Conservation (phyloP, 768 basidiomycete species). For the Lentinula guzmanii region DNA sequence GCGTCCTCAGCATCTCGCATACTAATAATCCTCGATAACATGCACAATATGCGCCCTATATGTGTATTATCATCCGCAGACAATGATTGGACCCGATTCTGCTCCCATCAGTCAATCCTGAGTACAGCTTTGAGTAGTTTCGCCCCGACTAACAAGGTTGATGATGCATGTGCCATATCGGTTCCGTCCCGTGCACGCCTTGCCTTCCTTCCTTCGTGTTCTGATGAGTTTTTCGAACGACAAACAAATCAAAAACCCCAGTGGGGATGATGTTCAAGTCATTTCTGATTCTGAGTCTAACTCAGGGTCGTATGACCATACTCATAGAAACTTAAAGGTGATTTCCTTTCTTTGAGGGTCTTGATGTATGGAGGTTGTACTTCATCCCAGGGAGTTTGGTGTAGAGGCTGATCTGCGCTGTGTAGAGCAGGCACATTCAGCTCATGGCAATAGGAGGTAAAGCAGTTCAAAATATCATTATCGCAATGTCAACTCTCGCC, state of each 20-base stretch:
- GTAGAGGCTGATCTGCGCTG: not conserved
- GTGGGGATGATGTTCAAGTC: not conserved
- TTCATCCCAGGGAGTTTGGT: not conserved
- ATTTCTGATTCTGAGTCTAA: not conserved
- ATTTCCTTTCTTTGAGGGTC: not conserved
- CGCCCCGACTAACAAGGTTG: not conserved
- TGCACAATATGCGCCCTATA: too few relatives aligned
- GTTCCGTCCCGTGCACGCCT: too few relatives aligned
- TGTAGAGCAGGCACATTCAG: constrained; percentile 44
- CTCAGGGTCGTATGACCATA: constrained; percentile 20
- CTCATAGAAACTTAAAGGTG: constrained; percentile 34
- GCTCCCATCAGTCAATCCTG: too few relatives aligned
- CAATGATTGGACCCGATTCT: not conserved
- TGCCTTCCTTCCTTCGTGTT: not conserved
- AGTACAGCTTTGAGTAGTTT: not conserved
- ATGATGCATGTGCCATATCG: not conserved
- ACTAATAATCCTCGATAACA: too few relatives aligned
- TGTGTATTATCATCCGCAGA: too few relatives aligned
- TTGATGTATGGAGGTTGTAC: not conserved
- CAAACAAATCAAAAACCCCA: not conserved
- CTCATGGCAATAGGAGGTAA: constrained; percentile 44
- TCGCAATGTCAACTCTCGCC: not conserved
- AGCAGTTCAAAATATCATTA: not conserved
- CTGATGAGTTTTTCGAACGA: not conserved
- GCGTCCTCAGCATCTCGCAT: too few relatives aligned